Percentiles rank a stretch among this genome's conserved stretches.
phyloP scores from a whole-genome alignment of 148 eudicot genomes.

The Persicaria maculosa region DNA sequence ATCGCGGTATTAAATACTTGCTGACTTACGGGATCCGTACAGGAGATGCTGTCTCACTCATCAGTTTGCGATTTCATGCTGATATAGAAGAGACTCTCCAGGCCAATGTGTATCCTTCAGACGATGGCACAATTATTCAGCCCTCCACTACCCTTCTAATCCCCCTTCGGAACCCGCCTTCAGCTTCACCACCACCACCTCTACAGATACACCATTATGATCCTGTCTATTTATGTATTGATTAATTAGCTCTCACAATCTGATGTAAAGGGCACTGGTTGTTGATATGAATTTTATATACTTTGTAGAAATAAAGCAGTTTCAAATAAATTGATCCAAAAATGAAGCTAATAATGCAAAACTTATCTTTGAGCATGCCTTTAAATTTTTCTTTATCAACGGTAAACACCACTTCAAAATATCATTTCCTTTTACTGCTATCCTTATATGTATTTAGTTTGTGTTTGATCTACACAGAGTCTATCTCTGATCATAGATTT shows the following conservation, averaged over 20 bases:
- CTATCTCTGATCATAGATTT: too few species aligned
- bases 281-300: too few species aligned
- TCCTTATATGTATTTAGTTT: too few species aligned
- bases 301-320: too few species aligned
- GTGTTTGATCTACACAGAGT: too few species aligned
- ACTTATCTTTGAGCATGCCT: too few species aligned
- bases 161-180: conserved; percentile 42
- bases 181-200: conserved; percentile 17
- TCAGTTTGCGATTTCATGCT: conserved; percentile 42
- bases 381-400: too few species aligned
- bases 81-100: conserved; percentile 32
- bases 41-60: conserved; percentile 21
- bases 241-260: neutral
- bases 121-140: conserved; percentile 23
- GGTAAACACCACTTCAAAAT: too few species aligned
- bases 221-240: neutral
- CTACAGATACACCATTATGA: conserved; percentile 13
- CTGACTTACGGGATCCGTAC: conserved; percentile 47
- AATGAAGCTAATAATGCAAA: too few species aligned
- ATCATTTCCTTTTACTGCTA: too few species aligned
- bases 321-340: too few species aligned
- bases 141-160: conserved; percentile 65
- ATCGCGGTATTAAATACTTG: conserved; percentile 49
- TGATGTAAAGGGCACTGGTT: too few species aligned
- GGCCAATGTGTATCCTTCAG: conserved; percentile 50